These are phyloP conservation scores for Martiniozyma asiatica DNA, from an alignment of 1,139 yeast genomes.

Conservation along the genomic window DNA sequence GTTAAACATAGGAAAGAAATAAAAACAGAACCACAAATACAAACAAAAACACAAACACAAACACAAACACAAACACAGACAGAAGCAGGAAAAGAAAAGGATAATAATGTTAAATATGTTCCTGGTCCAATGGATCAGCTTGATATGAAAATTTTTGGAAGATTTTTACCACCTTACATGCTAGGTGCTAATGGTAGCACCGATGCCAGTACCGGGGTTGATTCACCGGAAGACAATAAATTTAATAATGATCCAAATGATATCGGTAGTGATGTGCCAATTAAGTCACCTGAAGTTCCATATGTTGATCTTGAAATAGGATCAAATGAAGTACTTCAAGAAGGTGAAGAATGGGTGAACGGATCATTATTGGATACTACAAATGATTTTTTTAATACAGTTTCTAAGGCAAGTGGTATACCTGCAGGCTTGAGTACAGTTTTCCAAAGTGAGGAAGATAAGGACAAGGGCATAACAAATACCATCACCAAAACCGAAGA, in stretches of 20 bases:
- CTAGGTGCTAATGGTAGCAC: slow-evolving; percentile 15
- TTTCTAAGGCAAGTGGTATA: slow-evolving; percentile 10
- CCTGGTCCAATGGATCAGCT: slow-evolving; percentile 78
- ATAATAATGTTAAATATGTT: slow-evolving; percentile 30
- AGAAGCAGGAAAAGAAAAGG: neutral
- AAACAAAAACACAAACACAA: no score
- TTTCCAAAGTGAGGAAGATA: slow-evolving; percentile 15
- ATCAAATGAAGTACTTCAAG: neutral
- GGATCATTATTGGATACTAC: slow-evolving; percentile 5
- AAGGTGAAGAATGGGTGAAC: neutral
- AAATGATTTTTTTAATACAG: slow-evolving; percentile 13
- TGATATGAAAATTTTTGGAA: slow-evolving; percentile 75
- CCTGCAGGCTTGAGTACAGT: slow-evolving; percentile 23
- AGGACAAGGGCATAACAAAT: no score
- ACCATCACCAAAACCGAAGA: no score
- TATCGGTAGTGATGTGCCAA: neutral
- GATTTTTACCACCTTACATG: slow-evolving; percentile 79
- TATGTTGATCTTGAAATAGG: slow-evolving; percentile 1
- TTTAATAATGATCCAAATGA: neutral
- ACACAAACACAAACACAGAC: no score
- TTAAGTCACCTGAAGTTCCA: neutral
- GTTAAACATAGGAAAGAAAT: no score
- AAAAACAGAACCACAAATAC: no score
- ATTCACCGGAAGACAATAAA: neutral
- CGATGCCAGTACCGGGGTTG: slow-evolving; percentile 1